Evolutionary conservation across 805 yeast genomes (phyloP), one percentile per base, ranked within the genome.

Genomic region (Saccharomyces kudriavzevii): DNA sequence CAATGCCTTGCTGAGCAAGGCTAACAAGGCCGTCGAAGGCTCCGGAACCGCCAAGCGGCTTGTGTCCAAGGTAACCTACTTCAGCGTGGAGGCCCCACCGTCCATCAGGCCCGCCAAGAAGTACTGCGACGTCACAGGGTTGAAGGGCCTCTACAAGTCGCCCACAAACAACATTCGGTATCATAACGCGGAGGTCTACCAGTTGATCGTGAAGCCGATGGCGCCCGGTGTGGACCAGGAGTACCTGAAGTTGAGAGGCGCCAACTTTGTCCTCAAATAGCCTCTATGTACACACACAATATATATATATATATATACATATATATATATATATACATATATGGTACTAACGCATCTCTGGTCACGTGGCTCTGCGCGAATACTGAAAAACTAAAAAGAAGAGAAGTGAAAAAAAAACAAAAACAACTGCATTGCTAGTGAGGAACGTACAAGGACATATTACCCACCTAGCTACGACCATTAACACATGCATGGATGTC

Each of bases 141-240:
- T 92, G 22, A 84, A 81, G 49, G 92, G 90, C 0, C 78, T 72
- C 29, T 92, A 92, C 74, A 84, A 80, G 64, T 77, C 85, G 26
- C 94, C 94, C 0, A 77, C 84, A 26, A 86, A 82, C 62, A 85
- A 86, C 45, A 72, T 92, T 51, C 75, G 96, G 53, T 92, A 83
- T 68, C 83, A 87, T 69, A 85, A 92, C 66, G 82, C 82, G 50
- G 97, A 92, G 69, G 84, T 92, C 29, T 91, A 82, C 68, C 87
- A 84, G 49, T 75, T 85, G 35, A 85, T 89, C 35, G 74, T 80
- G 50, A 82, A 82, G 66, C 81, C 82, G 57, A 81, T 92, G 83
- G 85, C 90, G 1, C 88, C 95, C 2, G 96, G 97, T 25, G 86
- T 87, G 28, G 97, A 92, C 70, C 98, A 92, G 71, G 95, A 90